Evolutionary conservation across 495 filamentous ascomycete genomes (phyloP).

Genomic region (Penicillium steckii): DNA sequence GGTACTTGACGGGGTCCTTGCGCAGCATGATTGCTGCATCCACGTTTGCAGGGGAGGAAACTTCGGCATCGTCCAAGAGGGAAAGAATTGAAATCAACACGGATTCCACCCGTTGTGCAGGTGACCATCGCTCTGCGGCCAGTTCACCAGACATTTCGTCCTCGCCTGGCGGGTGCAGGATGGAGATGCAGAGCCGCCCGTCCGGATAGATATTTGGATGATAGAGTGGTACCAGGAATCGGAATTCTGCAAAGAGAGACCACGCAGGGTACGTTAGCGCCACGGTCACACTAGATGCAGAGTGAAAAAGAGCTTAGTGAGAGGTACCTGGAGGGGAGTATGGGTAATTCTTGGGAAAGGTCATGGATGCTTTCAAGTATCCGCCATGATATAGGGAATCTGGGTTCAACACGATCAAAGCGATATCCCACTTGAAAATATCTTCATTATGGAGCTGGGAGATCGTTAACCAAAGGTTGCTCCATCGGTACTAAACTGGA

Average conservation of each 20-base stretch:
- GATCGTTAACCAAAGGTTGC: not conserved
- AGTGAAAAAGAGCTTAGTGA: not conserved
- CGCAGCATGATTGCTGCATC: constrained; percentile 87
- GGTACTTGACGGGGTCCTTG: constrained; percentile 65
- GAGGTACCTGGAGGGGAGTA: constrained; percentile 73
- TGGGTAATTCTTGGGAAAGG: constrained; percentile 86
- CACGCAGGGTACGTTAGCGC: not conserved
- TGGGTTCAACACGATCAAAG: constrained; percentile 86
- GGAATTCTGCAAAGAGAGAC: constrained; percentile 57
- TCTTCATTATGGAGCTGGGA: constrained; percentile 66
- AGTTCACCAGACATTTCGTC: constrained; percentile 88
- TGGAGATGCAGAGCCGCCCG: constrained; percentile 93
- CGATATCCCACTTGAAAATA: constrained; percentile 83
- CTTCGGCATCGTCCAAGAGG: constrained; percentile 92
- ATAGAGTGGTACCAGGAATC: constrained; percentile 75
- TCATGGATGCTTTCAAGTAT: constrained; percentile 89
- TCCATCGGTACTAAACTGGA: not conserved
- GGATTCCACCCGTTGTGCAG: constrained; percentile 88
- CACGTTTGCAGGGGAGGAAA: constrained; percentile 90
- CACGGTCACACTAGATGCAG: not conserved
- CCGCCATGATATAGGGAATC: constrained; percentile 90
- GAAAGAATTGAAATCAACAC: constrained; percentile 90
- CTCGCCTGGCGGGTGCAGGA: constrained; percentile 88
- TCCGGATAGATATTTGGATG: constrained; percentile 94
- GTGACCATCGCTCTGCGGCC: constrained; percentile 88